Percentiles rank a stretch among this genome's conserved stretches.
Evolutionary conservation across 306 rosid species (phyloP).

Genomic region (Datisca glomerata): DNA sequence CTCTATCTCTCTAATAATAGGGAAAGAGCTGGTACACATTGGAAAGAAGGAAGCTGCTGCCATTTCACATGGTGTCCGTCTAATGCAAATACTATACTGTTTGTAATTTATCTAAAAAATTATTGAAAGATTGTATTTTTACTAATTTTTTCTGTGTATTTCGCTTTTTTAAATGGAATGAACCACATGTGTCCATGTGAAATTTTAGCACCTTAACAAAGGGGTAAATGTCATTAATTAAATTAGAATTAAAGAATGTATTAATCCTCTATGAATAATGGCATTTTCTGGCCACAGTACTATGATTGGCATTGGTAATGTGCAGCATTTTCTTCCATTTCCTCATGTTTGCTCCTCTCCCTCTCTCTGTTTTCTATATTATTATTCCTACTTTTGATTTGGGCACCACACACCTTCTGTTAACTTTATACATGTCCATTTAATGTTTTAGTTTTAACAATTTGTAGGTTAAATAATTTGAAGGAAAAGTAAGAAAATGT

Average conservation of each 20-base stretch:
- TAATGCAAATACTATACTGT: constrained; percentile 12
- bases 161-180: constrained; percentile 18
- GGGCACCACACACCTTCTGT: constrained; percentile 14
- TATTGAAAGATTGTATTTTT: constrained; percentile 10
- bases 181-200: constrained; percentile 70
- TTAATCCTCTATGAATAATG: constrained; percentile 18
- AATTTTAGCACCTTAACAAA: constrained; percentile 20
- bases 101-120: constrained; percentile 7
- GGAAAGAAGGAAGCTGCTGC: constrained; percentile 66
- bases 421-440: not conserved
- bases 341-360: constrained; percentile 23
- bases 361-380: constrained; percentile 6
- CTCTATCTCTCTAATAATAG: constrained; percentile 35
- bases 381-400: constrained; percentile 12
- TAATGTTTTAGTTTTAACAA: not conserved
- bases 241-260: constrained; percentile 1
- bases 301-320: constrained; percentile 36
- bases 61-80: constrained; percentile 54
- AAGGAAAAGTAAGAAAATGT: not conserved
- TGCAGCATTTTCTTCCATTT: constrained; percentile 42
- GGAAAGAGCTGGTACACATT: constrained; percentile 27
- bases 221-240: not conserved
- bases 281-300: constrained; percentile 52
- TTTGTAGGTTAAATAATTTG: not conserved
- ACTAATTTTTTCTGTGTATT: not conserved